Evolutionary conservation across 495 filamentous ascomycete species (phyloP).

Genomic region (Astrothelium macrocarpum): DNA sequence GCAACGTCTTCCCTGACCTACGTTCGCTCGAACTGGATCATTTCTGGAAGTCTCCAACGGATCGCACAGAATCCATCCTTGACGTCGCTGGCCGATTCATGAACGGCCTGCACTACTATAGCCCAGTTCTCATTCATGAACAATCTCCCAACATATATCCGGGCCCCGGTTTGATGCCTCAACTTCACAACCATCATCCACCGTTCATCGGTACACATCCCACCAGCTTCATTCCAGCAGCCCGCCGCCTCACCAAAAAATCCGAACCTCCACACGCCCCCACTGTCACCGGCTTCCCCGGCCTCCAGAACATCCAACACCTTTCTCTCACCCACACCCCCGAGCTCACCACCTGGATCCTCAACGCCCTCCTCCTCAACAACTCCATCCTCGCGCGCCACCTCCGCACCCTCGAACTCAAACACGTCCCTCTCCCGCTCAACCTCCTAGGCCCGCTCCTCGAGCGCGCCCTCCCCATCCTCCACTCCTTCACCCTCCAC

Average conservation of each 20-base stretch:
- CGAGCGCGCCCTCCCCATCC: neutral
- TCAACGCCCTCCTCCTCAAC: neutral
- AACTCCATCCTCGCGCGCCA: neutral
- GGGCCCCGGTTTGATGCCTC: too few species aligned
- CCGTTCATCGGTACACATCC: too few species aligned
- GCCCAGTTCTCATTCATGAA: neutral
- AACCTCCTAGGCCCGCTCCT: neutral
- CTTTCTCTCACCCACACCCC: neutral
- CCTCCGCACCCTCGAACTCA: conserved; percentile 2
- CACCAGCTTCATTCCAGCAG: neutral
- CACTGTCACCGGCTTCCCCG: neutral
- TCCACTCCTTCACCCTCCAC: neutral
- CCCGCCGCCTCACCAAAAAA: neutral
- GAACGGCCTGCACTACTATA: neutral
- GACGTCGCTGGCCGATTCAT: neutral
- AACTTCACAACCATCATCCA: too few species aligned
- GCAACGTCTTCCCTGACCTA: neutral
- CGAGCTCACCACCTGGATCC: neutral
- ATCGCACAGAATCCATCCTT: neutral
- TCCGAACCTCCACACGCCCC: neutral
- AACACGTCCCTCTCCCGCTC: neutral
- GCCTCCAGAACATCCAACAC: conserved; percentile 1
- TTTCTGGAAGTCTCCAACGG: conserved; percentile 1
- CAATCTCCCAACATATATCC: neutral
- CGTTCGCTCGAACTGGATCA: neutral